Percentiles rank a stretch among this genome's conserved stretches.
phyloP scores from a whole-genome alignment of 305 asterid genomes.

The Fraxinus angustifolia region DNA sequence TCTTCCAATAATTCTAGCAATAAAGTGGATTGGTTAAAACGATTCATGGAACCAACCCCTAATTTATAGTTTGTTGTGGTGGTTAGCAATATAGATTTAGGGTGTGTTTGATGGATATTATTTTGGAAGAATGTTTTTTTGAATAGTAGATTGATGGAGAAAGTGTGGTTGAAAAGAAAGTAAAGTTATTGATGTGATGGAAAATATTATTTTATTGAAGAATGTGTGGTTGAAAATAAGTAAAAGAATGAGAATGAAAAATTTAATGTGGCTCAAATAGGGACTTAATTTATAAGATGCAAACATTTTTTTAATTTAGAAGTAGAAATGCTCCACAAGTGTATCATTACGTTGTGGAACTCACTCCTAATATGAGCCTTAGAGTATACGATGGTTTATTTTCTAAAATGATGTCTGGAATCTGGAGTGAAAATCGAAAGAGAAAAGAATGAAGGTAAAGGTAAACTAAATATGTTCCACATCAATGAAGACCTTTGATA shows the following conservation, averaged over 20 bases:
- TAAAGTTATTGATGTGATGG: no score
- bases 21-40: background rate
- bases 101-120: no score
- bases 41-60: background rate
- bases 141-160: no score
- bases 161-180: no score
- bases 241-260: no score
- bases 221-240: no score
- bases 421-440: background rate
- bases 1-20: background rate
- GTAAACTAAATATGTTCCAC: background rate
- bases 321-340: background rate
- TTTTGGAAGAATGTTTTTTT: no score
- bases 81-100: background rate
- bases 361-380: background rate
- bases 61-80: background rate
- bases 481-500: background rate
- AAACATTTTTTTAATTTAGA: background rate
- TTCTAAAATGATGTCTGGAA: background rate
- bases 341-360: background rate
- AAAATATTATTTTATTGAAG: no score
- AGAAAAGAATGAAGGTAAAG: background rate
- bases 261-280: no score
- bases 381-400: background rate
- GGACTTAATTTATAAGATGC: background rate